phyloP scores from a whole-genome alignment of 805 yeast genomes.

The Ogataea wickerhamii region DNA sequence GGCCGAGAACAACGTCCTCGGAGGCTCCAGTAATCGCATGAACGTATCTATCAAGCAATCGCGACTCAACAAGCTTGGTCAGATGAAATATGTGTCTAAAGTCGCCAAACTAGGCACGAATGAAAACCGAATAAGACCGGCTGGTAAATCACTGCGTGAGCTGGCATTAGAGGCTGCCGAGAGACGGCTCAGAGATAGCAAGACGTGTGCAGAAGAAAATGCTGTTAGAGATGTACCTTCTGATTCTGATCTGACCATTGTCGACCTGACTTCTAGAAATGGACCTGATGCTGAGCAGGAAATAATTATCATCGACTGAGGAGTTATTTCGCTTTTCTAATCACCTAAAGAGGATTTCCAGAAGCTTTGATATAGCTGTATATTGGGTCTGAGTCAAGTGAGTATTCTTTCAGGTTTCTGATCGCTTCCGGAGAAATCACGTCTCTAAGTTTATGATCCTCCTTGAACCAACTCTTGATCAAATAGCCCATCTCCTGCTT shows the following conservation, averaged over 20 bases:
- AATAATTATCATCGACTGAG: not conserved
- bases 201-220: slow-evolving; percentile 39
- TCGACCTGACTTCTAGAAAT: slow-evolving; percentile 20
- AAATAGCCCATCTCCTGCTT: slow-evolving; percentile 60
- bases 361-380: slow-evolving; percentile 40
- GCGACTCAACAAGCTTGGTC: slow-evolving; percentile 39
- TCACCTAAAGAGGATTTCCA: slow-evolving; percentile 30
- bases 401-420: slow-evolving; percentile 42
- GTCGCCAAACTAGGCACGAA: slow-evolving; percentile 33
- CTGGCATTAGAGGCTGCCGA: slow-evolving; percentile 61
- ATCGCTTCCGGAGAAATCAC: slow-evolving; percentile 47
- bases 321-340: not conserved
- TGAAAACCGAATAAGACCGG: not conserved
- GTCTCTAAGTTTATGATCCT: slow-evolving; percentile 61
- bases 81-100: slow-evolving; percentile 40
- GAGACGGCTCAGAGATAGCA: slow-evolving; percentile 49
- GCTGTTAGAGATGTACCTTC: slow-evolving; percentile 35
- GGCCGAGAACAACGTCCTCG: slow-evolving; percentile 46
- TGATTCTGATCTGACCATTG: slow-evolving; percentile 42
- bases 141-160: slow-evolving; percentile 34
- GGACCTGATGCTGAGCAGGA: not conserved
- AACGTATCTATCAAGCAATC: slow-evolving; percentile 31
- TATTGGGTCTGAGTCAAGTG: slow-evolving; percentile 56
- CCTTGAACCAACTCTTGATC: slow-evolving; percentile 62
- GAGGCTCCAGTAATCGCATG: slow-evolving; percentile 26